Evolutionary conservation across 192 early-diverging fungal genomes (phyloP).

Genomic region (Radiomyces spectabilis): DNA sequence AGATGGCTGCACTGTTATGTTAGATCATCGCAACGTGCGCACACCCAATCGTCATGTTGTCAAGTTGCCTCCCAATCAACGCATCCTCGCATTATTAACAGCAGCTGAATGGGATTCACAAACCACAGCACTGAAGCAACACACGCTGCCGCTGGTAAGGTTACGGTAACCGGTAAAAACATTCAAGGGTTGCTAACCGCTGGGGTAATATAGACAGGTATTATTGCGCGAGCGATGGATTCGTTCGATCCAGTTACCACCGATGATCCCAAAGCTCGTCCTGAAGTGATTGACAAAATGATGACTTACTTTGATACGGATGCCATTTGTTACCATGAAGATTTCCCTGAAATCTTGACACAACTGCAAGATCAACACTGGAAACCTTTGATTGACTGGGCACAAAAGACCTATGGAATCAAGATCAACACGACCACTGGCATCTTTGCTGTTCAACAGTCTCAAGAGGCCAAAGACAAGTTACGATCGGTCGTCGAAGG

Average conservation of each 20-base stretch:
- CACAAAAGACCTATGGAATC: slow-evolving; percentile 52
- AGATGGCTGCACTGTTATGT: slow-evolving; percentile 32
- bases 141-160: slow-evolving; percentile 78
- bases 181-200: background rate
- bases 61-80: slow-evolving; percentile 46
- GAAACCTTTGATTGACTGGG: slow-evolving; percentile 75
- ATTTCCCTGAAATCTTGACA: slow-evolving; percentile 72
- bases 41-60: slow-evolving; percentile 73
- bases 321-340: slow-evolving; percentile 80
- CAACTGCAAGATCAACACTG: slow-evolving; percentile 73
- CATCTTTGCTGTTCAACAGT: slow-evolving; percentile 64
- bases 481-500: slow-evolving; percentile 45
- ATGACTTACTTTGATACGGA: slow-evolving; percentile 84
- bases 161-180: background rate
- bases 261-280: slow-evolving; percentile 34
- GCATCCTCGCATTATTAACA: slow-evolving; percentile 68
- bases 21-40: slow-evolving; percentile 79
- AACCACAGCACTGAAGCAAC: slow-evolving; percentile 66
- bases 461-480: slow-evolving; percentile 44
- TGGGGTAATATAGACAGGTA: slow-evolving; percentile 57
- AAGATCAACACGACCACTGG: slow-evolving; percentile 65
- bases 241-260: slow-evolving; percentile 42
- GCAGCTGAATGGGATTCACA: slow-evolving; percentile 95
- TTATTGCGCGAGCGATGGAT: slow-evolving; percentile 82
- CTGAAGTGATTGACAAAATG: slow-evolving; percentile 67